Conservation (phyloP, 176 grass and related monocot species). For the Musa schizocarpa region DNA sequence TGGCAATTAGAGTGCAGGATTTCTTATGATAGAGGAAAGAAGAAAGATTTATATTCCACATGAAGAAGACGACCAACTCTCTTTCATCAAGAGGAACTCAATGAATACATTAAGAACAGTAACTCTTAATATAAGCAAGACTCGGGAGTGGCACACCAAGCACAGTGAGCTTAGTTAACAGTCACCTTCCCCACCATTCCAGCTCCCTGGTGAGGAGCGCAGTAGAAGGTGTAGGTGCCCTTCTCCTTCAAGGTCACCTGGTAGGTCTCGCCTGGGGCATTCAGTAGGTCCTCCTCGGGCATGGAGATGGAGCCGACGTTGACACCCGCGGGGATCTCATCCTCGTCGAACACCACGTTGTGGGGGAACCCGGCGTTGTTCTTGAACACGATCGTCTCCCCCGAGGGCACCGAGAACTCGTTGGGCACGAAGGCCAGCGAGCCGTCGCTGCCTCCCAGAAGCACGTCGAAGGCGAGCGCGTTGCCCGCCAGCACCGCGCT, state of each 20-base stretch:
- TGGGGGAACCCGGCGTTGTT: constrained; percentile 94
- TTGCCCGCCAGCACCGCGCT: constrained; percentile 45
- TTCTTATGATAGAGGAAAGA: too few species aligned
- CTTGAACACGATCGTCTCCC: constrained; percentile 87
- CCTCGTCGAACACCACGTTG: constrained; percentile 92
- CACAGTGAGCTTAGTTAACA: constrained; percentile 45
- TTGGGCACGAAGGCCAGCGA: constrained; percentile 60
- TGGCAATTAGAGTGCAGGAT: too few species aligned
- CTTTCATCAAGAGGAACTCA: too few species aligned
- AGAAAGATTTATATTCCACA: too few species aligned
- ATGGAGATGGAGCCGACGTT: constrained; percentile 60
- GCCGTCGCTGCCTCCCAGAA: constrained; percentile 50
- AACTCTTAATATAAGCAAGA: too few species aligned
- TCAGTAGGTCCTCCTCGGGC: constrained; percentile 55
- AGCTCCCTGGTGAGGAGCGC: constrained; percentile 67
- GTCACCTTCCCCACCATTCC: constrained; percentile 90
- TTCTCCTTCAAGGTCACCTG: constrained; percentile 64
- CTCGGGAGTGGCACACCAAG: too few species aligned
- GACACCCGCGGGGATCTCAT: constrained; percentile 62
- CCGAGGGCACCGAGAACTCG: constrained; percentile 54
- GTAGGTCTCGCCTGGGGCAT: constrained; percentile 55
- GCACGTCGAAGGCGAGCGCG: constrained; percentile 58
- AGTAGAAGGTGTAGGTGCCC: constrained; percentile 87
- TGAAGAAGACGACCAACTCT: too few species aligned
- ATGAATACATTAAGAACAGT: too few species aligned